phyloP scores from a whole-genome alignment of 768 basidiomycete genomes.

The Suillus bovinus region DNA sequence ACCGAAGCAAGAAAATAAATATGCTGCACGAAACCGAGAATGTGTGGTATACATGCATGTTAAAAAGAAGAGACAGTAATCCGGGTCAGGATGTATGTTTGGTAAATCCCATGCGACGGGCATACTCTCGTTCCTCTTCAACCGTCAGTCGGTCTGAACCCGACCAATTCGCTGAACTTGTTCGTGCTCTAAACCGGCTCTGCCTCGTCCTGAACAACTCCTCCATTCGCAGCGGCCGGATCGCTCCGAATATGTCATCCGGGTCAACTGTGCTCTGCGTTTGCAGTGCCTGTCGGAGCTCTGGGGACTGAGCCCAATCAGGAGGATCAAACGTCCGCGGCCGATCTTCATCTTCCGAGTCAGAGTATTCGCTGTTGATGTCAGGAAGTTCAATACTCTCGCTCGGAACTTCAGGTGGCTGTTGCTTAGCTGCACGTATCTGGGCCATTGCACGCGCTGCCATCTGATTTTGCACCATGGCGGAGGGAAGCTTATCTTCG shows the following conservation, averaged over 20 bases:
- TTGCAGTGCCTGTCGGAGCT: conserved; percentile 74
- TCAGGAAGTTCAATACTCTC: conserved; percentile 93
- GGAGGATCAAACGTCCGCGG: conserved; percentile 73
- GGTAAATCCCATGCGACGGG: conserved; percentile 85
- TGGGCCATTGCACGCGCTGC: conserved; percentile 70
- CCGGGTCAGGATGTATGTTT: conserved; percentile 19
- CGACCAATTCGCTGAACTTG: conserved; percentile 95
- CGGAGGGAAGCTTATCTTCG: conserved; percentile 58
- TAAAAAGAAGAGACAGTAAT: conserved; percentile 12
- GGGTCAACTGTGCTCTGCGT: conserved; percentile 87
- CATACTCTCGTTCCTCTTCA: conserved; percentile 87
- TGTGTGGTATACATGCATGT: neutral
- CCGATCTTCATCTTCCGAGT: conserved; percentile 89
- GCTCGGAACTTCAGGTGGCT: conserved; percentile 53
- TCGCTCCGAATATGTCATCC: conserved; percentile 89
- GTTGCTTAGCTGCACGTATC: conserved; percentile 55
- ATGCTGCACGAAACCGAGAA: neutral
- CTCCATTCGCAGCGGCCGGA: conserved; percentile 87
- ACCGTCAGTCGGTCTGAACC: conserved; percentile 86
- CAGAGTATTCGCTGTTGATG: conserved; percentile 95
- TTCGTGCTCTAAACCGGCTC: conserved; percentile 83
- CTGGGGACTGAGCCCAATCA: conserved; percentile 91
- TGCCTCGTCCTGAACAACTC: conserved; percentile 84
- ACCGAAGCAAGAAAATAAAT: neutral
- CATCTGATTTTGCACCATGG: conserved; percentile 65